Evolutionary conservation across 352 stramenopile species (phyloP), one percentile per base, ranked within the genome.

Genomic region (Phytophthora ramorum): DNA sequence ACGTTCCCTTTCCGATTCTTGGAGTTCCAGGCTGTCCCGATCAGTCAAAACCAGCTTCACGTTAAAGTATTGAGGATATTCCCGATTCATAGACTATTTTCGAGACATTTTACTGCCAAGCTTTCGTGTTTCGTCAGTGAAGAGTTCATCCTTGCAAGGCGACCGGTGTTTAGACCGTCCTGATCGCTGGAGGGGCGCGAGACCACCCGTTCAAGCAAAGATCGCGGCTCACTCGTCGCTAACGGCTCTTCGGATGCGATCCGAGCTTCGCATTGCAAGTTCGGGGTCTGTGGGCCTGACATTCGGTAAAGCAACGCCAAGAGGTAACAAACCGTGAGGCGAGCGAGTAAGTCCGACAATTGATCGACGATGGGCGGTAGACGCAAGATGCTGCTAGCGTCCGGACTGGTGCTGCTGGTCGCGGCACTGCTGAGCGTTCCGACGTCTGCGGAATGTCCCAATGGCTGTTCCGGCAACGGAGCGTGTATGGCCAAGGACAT

Each of bases 381-480:
- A 30, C 43, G 57, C 53, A 68, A 62, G 28, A 48, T 58, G 30
- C 14, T 73, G 34, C 32, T 66, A n/a, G 37, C 45, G 14, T 49
- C 63, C 16, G 53, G 48, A 10, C 38, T 70, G 19, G 26, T 79
- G 48, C 37, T 84, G 13, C 32, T 76, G 7, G 13, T 24, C 2
- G 8, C 83, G 20, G 58, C 37, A 20, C 12, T 80, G 6, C 68
- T 73, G 5, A 71, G 9, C 53, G 28, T 28, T 49, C 58, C 57
- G 41, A 69, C 46, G 6, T 45, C 38, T 1, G 81, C 76, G 30
- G 86, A 92, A 54, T 94, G 86, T 37, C 86, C 86, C 13, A 86
- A 93, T 44, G 89, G 90, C 16, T 97, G 90, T 78, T 93, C 85
- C 0, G 80, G 79, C 45, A 90, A 92, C 44, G 91, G 91, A 52